These are phyloP conservation scores for Botrytis porri DNA, from an alignment of 2,329 filamentous ascomycete genomes.

Conservation along the genomic window DNA sequence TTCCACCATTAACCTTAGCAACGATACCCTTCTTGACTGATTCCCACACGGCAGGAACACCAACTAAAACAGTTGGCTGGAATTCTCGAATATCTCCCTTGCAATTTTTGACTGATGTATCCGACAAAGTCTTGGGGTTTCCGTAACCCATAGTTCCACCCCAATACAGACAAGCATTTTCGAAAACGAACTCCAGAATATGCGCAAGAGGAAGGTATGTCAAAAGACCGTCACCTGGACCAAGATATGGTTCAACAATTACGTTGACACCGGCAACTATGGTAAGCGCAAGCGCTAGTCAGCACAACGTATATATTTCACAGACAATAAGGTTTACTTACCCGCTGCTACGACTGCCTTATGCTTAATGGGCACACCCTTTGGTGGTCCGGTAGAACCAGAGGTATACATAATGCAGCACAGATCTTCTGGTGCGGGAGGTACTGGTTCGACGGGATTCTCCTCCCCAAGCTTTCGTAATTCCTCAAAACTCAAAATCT, in stretches of 20 bases:
- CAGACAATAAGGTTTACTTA: conserved; percentile 60
- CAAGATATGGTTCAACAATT: conserved; percentile 73
- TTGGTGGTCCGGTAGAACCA: conserved; percentile 83
- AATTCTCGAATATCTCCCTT: conserved; percentile 91
- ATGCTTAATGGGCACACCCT: conserved; percentile 84
- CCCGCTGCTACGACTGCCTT: conserved; percentile 76
- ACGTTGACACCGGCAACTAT: conserved; percentile 74
- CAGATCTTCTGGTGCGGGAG: conserved; percentile 71
- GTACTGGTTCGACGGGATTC: conserved; percentile 66
- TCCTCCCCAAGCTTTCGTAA: conserved; percentile 49
- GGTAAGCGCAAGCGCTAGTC: conserved; percentile 6
- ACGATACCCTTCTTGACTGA: conserved; percentile 93
- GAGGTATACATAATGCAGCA: conserved; percentile 87
- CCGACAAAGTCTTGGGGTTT: conserved; percentile 81
- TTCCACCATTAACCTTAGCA: conserved; percentile 62
- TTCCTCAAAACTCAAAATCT: conserved; percentile 51
- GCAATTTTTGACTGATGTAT: conserved; percentile 82
- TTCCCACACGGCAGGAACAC: conserved; percentile 96
- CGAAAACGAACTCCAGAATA: conserved; percentile 92
- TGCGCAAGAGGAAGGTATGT: conserved; percentile 93
- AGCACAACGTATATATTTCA: conserved; percentile 39
- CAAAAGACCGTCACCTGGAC: conserved; percentile 72
- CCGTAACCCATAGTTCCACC: conserved; percentile 93
- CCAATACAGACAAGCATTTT: conserved; percentile 84
- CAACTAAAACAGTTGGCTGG: conserved; percentile 82